Evolutionary conservation across 257 asterid species (phyloP), one percentile per base, ranked within the genome.

Genomic region (Capsicum pubescens): DNA sequence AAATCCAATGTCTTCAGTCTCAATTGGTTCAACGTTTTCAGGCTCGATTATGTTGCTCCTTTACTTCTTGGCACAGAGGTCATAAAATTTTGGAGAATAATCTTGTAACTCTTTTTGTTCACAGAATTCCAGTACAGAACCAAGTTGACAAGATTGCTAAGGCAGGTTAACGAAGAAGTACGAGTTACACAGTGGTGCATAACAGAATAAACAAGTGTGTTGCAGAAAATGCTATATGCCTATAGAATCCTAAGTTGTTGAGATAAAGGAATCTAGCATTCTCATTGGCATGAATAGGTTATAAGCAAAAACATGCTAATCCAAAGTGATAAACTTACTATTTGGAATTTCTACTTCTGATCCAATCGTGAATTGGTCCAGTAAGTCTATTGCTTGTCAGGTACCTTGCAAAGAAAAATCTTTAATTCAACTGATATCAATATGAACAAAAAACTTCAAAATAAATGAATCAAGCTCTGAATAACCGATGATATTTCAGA

Each of bases 381-480:
- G 86, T 80, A 21, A 92, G 93, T 26, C 36, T 82, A 90, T 92
- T 92, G 60, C 92, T 86, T n/a, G 92, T 89, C 88, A 92, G 67
- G 77, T 59, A 88, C 92, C 93, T 92, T 86, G 83, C 66, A 54
- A 83, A 54, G 8, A 32, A 8, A 19, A 76, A 76, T 44, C 59
- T 48, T 35, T 32, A 64, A 85, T 36, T 82, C 42, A 16, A 63
- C 26, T 19, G n/a, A 48, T 19, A 11, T 11, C 59, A 19, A 72
- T 72, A 46, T 3, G 19, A 72, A 72, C 42, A 48, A 70, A 0
- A 52, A 72, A 21, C 58, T 10, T 72, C 57, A 48, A 72, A 72
- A n/a, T 72, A 50, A 72, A 72, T 19, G 10, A 72, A n/a, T 19
- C 17, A 6, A 48, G 6, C 42, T 46, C 59, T 71, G 0, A 72